Evolutionary conservation across 768 basidiomycete species (phyloP), one percentile per base, ranked within the genome.

Genomic region (Xerocomellus amylosporus): DNA sequence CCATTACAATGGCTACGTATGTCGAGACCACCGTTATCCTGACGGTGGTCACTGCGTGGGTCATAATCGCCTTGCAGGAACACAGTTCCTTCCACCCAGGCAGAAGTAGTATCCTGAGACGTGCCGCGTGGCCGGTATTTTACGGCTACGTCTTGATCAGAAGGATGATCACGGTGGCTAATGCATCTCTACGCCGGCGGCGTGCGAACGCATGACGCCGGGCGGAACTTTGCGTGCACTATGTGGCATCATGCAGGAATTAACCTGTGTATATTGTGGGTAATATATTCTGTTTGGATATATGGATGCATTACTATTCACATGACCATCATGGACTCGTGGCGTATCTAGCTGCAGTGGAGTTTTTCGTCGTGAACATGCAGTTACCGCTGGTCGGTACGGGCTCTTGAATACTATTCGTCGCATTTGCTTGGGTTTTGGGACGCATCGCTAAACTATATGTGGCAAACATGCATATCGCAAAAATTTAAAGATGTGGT

Each of bases 1-100:
- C 71, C 4, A 58, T 83, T n/a, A n/a, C n/a, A n/a, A n/a, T n/a
- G n/a, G 46, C 56, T 3, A 64, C 68, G 43, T 84, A 77, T 46
- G 17, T 77, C 22, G 74, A 62, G n/a, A 65, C 73, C 8, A 79
- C 83, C 0, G 39, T 82, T 4, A 72, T 76, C 1, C 67, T 86
- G 45, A 85, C 83, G 0, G n/a, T 74, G 13, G 28, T 75, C 14
- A 83, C 83, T 10, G 65, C 79, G 20, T 86, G 83, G 83, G 61
- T 81, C 36, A 76, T 86, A 39, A 71, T 84, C 20, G 78, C 83
- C 8, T 75, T 82, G 58, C 83, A 83, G 8, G 43, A 51, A 8
- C 46, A 63, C 17, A 70, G 66, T 26, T 28, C 54, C 19, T 61
- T 70, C 43, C 68, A 72, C 46, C 37, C 51, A 0, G 41, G 40